Base-by-base conservation (phyloP, 345 rosid genomes). In the Brassica cretica region DNA sequence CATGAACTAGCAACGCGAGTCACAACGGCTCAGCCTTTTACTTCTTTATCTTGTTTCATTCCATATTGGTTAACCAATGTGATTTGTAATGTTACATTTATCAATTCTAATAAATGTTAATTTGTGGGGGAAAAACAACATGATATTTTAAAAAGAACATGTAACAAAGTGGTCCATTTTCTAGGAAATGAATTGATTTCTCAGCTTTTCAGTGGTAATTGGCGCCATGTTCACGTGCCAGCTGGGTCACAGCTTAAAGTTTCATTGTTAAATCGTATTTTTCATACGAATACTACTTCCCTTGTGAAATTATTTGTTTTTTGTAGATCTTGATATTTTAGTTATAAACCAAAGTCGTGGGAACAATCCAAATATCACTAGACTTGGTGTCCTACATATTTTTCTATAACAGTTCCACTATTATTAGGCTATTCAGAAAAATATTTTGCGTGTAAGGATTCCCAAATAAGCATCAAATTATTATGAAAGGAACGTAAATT, bases 211-310 rank as follows among this genome's bases (percentile, higher is more conserved):
- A 21, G 30, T 9, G 61, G 73, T 76, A 64, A 66, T 76, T 76
- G 78, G 71, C 68, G 35, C 68, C 76, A 75, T 82, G 83, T 68
- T 60, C 83, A 60, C 77, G 81, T 80, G 84, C 83, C 82, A 83
- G 74, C 87, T 76, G 44, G 71, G 82, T 80, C 82, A 83, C 86
- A 85, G 86, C 88, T 78, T 74, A 75, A 37, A 64, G 39, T 80
- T 79, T 70, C 79, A 76, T 76, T 74, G 35, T 69, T 74, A 63
- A 61, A 35, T 60, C 51, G 46, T 63, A 39, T 53, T 9, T 49
- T 16, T 51, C 24, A 5, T 27, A 27, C 61, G 14, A 68, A 49
- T 51, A 29, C 72, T 69, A 69, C 49, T 79, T 69, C 66, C 66
- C 29, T 18, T 6, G 1, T 53, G 10, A 64, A 73, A 21, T 49